These are phyloP conservation scores for Scutellaria minor DNA, from an alignment of 257 asterid species.

Conservation along the genomic window DNA sequence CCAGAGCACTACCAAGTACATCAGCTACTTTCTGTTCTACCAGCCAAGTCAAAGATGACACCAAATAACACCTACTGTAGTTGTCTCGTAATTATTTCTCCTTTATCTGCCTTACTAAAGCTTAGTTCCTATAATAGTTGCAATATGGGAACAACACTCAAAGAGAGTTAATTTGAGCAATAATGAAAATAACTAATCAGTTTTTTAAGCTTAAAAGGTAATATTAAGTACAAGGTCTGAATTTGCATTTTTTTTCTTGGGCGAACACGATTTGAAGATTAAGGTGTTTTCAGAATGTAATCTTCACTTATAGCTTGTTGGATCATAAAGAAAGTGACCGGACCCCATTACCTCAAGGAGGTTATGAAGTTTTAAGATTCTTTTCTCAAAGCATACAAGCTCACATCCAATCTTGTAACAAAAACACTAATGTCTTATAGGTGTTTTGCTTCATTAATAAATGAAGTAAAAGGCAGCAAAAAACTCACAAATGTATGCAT, in stretches of 20 bases:
- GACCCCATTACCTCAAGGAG: neutral
- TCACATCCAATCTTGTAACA: neutral
- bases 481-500: slow-evolving; percentile 10
- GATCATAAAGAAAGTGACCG: neutral
- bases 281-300: neutral
- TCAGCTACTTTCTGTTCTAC: neutral
- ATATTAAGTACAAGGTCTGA: neutral
- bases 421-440: neutral
- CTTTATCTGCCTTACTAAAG: slow-evolving; percentile 2
- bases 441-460: slow-evolving; percentile 5
- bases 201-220: slow-evolving; percentile 6
- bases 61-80: neutral
- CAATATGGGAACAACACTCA: neutral
- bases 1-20: neutral
- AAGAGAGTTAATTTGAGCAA: neutral
- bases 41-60: neutral
- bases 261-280: neutral
- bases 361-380: neutral
- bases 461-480: neutral
- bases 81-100: neutral
- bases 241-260: neutral
- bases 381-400: neutral
- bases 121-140: slow-evolving; percentile 23
- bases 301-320: neutral
- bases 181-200: neutral